These are phyloP conservation scores for Russula abietina DNA, from an alignment of 768 basidiomycete genomes.

Conservation along the genomic window DNA sequence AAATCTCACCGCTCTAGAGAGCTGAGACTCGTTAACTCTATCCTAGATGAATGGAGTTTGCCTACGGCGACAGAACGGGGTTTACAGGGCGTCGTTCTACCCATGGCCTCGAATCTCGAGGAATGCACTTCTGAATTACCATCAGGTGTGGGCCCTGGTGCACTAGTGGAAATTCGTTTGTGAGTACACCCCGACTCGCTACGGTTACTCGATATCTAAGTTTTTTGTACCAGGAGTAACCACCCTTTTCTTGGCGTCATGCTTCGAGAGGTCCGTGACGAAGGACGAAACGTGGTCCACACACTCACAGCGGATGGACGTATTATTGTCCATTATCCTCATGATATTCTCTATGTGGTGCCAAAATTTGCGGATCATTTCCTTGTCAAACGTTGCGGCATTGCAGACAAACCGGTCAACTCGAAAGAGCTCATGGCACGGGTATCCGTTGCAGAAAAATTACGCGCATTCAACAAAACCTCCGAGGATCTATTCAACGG, in stretches of 20 bases:
- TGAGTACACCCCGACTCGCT: conserved; percentile 9
- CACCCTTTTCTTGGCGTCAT: not conserved
- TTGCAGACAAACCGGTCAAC: conserved; percentile 28
- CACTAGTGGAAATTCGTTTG: conserved; percentile 32
- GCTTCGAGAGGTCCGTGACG: conserved; percentile 5
- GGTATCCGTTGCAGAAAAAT: conserved; percentile 52
- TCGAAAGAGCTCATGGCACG: conserved; percentile 49
- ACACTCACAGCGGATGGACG: conserved; percentile 9
- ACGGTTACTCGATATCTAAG: not conserved
- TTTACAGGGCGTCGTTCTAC: not conserved
- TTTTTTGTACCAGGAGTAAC: not conserved
- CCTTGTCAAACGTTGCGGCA: conserved; percentile 46
- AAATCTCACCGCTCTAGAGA: conserved; percentile 8
- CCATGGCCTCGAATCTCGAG: not conserved
- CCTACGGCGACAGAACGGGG: not conserved
- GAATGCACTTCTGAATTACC: not conserved
- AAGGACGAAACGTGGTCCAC: conserved; percentile 14
- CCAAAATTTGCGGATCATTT: conserved; percentile 47
- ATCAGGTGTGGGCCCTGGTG: conserved; percentile 26
- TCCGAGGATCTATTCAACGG: conserved; percentile 40
- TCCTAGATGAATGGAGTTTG: conserved; percentile 5
- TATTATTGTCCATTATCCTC: conserved; percentile 5
- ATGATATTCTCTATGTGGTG: conserved; percentile 58
- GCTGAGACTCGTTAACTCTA: conserved; percentile 14
- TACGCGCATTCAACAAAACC: conserved; percentile 47